Evolutionary conservation across 805 yeast genomes (phyloP).

Genomic region (Saccharomycopsis olivae): DNA sequence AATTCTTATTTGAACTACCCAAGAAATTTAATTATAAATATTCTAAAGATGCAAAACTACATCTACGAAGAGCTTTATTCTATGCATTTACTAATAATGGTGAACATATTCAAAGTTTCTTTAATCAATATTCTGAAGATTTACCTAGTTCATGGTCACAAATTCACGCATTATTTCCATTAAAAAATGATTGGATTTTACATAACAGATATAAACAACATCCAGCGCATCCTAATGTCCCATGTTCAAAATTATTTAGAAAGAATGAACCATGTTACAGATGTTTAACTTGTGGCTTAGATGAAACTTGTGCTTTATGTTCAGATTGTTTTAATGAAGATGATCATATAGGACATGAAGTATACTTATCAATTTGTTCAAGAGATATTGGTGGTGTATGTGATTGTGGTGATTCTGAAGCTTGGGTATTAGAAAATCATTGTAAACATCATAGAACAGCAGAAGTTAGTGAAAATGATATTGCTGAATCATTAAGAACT

Average conservation of each 20-base stretch:
- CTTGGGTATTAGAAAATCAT: conserved; percentile 42
- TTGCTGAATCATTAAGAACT: conserved; percentile 35
- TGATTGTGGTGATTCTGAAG: conserved; percentile 86
- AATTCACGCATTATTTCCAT: conserved; percentile 5
- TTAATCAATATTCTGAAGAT: conserved; percentile 23
- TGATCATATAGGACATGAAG: conserved; percentile 60
- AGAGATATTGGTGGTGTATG: conserved; percentile 49
- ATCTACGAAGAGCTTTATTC: conserved; percentile 22
- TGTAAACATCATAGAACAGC: conserved; percentile 22
- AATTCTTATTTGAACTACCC: conserved; percentile 9
- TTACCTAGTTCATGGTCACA: conserved; percentile 20
- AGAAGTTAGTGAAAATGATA: conserved; percentile 22
- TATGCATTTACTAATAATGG: conserved; percentile 31
- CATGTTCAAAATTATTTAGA: conserved; percentile 57
- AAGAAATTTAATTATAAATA: conserved; percentile 4
- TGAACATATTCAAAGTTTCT: conserved; percentile 24
- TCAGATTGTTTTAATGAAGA: conserved; percentile 58
- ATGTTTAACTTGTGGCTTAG: conserved; percentile 68
- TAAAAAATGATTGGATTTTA: conserved; percentile 7
- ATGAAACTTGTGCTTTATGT: conserved; percentile 71
- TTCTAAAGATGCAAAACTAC: not conserved
- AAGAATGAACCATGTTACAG: conserved; percentile 58
- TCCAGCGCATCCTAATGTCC: conserved; percentile 43
- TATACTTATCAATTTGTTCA: conserved; percentile 27
- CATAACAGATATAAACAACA: conserved; percentile 8